Conservation (phyloP, 2,329 filamentous ascomycete genomes). For the Blastomyces emzantsi region DNA sequence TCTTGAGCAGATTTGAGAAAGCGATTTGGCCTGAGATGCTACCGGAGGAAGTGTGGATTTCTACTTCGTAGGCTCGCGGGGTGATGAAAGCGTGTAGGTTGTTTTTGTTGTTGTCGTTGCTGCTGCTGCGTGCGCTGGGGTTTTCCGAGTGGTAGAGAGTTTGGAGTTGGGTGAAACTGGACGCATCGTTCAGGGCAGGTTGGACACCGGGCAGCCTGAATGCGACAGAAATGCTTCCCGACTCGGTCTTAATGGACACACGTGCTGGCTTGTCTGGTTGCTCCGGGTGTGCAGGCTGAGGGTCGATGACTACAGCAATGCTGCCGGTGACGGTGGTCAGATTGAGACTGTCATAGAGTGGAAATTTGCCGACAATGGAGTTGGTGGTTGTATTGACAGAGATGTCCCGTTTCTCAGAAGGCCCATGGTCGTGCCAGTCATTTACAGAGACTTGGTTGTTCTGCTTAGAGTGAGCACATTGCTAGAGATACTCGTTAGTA, state of each 20-base stretch:
- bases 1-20: constrained; percentile 40
- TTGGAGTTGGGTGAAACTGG: not conserved
- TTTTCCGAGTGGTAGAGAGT: not conserved
- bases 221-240: constrained; percentile 23
- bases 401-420: constrained; percentile 15
- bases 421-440: constrained; percentile 5
- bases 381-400: constrained; percentile 16
- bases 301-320: constrained; percentile 24
- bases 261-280: constrained; percentile 23
- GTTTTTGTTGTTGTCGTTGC: not conserved
- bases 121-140: not conserved
- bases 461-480: constrained; percentile 5
- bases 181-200: not conserved
- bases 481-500: constrained; percentile 1
- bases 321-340: constrained; percentile 25
- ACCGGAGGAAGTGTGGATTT: constrained; percentile 24
- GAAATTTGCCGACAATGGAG: constrained; percentile 24
- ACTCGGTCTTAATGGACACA: constrained; percentile 20
- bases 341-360: constrained; percentile 26
- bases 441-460: constrained; percentile 3
- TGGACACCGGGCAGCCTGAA: constrained; percentile 15
- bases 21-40: constrained; percentile 36
- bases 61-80: constrained; percentile 22
- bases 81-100: constrained; percentile 11
- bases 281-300: constrained; percentile 25